phyloP scores from a whole-genome alignment of 306 rosid genomes.

The Casuarina equisetifolia region DNA sequence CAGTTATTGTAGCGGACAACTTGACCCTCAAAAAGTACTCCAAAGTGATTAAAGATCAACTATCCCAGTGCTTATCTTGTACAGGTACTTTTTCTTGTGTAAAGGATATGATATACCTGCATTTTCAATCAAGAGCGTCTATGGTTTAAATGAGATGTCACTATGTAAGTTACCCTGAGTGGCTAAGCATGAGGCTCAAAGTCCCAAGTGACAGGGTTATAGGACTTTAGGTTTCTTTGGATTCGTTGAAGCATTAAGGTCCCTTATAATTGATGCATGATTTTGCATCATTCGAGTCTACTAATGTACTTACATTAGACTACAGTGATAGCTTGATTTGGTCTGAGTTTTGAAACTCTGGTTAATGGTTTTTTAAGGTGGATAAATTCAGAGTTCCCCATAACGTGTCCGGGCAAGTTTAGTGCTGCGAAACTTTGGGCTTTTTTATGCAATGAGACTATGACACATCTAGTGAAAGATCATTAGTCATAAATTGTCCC shows the following conservation, averaged over 20 bases:
- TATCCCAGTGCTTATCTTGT: conserved; percentile 28
- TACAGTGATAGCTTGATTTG: background rate
- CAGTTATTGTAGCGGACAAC: conserved; percentile 77
- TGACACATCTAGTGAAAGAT: background rate
- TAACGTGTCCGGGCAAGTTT: background rate
- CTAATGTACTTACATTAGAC: background rate
- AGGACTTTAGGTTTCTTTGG: background rate
- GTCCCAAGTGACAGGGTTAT: background rate
- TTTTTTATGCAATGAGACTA: background rate
- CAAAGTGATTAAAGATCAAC: conserved; percentile 19
- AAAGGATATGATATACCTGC: background rate
- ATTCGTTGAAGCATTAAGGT: background rate
- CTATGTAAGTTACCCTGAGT: background rate
- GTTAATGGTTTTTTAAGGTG: background rate
- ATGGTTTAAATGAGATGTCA: background rate
- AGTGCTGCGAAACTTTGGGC: background rate
- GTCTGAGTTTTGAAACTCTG: background rate
- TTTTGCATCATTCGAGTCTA: background rate
- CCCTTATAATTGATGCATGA: background rate
- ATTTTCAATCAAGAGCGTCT: background rate
- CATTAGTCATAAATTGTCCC: background rate
- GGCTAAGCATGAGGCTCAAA: background rate
- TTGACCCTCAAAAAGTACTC: conserved; percentile 55
- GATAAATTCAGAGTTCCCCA: background rate
- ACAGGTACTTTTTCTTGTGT: conserved; percentile 35